Base-by-base conservation (phyloP, 108 stramenopile genomes). In the Schizochytrium sp. region DNA sequence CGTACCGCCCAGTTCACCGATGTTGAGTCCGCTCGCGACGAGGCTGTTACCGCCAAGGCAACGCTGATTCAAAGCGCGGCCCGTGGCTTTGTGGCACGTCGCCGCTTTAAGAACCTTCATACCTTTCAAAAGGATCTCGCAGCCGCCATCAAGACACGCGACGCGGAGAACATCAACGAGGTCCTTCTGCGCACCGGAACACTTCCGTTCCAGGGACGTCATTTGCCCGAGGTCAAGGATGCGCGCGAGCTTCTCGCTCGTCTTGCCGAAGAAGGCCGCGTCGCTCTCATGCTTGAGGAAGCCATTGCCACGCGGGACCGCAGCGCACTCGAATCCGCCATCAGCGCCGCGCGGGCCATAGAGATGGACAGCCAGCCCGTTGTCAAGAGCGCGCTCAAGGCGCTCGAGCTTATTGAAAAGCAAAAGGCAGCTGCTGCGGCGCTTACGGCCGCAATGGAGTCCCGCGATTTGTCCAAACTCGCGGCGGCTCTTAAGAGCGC, bases 1-100 rank as follows among this genome's bases (percentile, higher is more conserved):
- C 89, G 92, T 87, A 91, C 91, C 45, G 76, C 45, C 23, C 92
- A 94, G 69, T 90, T 90, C 34, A 34, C 59, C 21, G 90, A 90
- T 21, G 60, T 95, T 16, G 94, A 95, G 69, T 58, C 88, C 5
- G 91, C 91, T 10, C 87, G 94, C 51, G 94, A 95, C 29, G 76
- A 87, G 72, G 58, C 94, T 19, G 72, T 92, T 53, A 55, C 44
- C 21, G 58, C 5, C 44, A 34, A 87, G 41, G 90, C 91, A n/a
- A 25, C 57, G 16, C 14, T 55, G 10, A 47, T 91, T 29, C 90
- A 91, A 44, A 90, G 12, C 29, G 16, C 25, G 29, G 87, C 55
- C 44, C 45, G 93, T 16, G 57, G 90, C 58, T 72, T 76, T 57
- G n/a, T 92, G 57, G 58, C 41, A 63, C 60, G 83, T 58, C 34